Evolutionary conservation across 2,329 filamentous ascomycete genomes (phyloP).

Genomic region (Clonostachys sp.): DNA sequence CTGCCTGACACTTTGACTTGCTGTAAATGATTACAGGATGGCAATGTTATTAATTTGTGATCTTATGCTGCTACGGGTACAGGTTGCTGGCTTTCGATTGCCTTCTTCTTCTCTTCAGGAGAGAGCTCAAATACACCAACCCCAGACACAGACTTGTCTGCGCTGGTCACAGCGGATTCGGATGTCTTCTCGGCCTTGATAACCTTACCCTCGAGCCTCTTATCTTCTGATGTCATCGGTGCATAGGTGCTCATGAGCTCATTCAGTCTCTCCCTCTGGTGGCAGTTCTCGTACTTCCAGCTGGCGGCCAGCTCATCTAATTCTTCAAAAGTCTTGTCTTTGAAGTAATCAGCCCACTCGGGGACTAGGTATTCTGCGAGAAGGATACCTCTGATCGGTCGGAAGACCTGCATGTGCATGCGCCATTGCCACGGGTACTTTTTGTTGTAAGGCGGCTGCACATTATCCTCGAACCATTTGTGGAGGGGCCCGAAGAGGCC

Average conservation of each 20-base stretch:
- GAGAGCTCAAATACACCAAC: slow-evolving; percentile 20
- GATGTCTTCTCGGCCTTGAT: slow-evolving; percentile 6
- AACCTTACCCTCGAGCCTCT: slow-evolving; percentile 15
- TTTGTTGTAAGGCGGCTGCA: slow-evolving; percentile 33
- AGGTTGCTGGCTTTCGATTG: neutral
- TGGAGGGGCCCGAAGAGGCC: slow-evolving; percentile 29
- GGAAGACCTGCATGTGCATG: slow-evolving; percentile 42
- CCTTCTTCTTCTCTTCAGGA: slow-evolving; percentile 14
- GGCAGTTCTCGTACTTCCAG: slow-evolving; percentile 50
- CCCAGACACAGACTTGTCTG: slow-evolving; percentile 13
- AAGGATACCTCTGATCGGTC: slow-evolving; percentile 28
- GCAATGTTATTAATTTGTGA: neutral
- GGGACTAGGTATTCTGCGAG: slow-evolving; percentile 43
- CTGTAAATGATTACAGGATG: too few relatives aligned
- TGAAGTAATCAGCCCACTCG: slow-evolving; percentile 52
- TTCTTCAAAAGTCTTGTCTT: slow-evolving; percentile 40
- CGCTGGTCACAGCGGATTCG: neutral
- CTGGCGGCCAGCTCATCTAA: slow-evolving; percentile 45
- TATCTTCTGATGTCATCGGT: slow-evolving; percentile 14
- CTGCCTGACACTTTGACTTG: too few relatives aligned
- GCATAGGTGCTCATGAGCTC: slow-evolving; percentile 39
- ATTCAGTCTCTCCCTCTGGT: slow-evolving; percentile 45
- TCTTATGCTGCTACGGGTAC: neutral
- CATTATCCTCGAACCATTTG: slow-evolving; percentile 35
- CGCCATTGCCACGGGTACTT: slow-evolving; percentile 44